Base-by-base conservation (phyloP, 306 rosid species). In the Boehmeria nivea region DNA sequence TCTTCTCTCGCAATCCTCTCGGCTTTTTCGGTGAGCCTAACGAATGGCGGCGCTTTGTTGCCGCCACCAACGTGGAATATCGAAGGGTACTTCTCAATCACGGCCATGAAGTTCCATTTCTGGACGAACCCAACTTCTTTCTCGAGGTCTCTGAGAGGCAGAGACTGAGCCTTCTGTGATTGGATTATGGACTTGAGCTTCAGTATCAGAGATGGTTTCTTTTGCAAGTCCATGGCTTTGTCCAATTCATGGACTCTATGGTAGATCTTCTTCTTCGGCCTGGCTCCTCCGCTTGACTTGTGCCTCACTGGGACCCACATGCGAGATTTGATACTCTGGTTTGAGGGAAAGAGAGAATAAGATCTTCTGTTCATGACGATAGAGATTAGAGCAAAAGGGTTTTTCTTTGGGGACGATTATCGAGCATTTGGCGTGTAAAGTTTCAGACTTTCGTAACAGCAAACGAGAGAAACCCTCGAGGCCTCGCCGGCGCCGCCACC, bases 21-120 rank as follows among this genome's bases (percentile, higher is more conserved):
- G n/a, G 94, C 96, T 52, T 65, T 78, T 4, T 47, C 70, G 2
- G 88, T 69, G 43, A 88, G 80, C 20, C 72, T 60, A 39, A 84
- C 82, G 15, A 57, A 82, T 42, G 90, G 90, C 1, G 85, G 88
- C 2, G 43, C 8, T 12, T 75, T 74, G 31, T 69, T 53, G 33
- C 79, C 81, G 8, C 79, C 78, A 9, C 65, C 71, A 36, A 81
- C 91, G n/a, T 70, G 72, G 66, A 90, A 87, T 22, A 90, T 79
- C 3, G 87, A 58, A 20, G 83, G 83, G 50, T 90, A 74, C 31
- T 71, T 80, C 65, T 90, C 77, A 2, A 90, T 78, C 39, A 68
- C 88, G 25, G 75, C 69, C 94, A 90, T 87, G 69, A 87, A 90
- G 59, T 81, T 81, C 98, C 95, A 90, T 59, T 90, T 90, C 54